These are phyloP conservation scores for Stylosanthes scabra DNA, from an alignment of 331 rosid genomes.

Conservation along the genomic window DNA sequence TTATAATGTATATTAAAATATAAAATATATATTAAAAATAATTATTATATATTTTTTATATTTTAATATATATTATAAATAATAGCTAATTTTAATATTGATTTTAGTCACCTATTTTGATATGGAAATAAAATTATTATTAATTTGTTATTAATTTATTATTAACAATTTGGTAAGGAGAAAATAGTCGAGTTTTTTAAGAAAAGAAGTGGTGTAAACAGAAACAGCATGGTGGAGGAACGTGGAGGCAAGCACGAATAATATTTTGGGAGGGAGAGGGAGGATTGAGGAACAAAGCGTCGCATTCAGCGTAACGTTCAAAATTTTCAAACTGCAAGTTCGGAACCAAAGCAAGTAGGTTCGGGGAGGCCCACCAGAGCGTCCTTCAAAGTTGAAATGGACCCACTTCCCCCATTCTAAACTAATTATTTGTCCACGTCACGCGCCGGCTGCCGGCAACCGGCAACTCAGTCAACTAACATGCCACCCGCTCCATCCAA, in stretches of 20 bases:
- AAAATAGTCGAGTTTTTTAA: too few relatives aligned
- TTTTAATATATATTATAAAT: too few relatives aligned
- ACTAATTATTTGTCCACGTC: slow-evolving; percentile 36
- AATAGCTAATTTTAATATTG: too few relatives aligned
- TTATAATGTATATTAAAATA: too few relatives aligned
- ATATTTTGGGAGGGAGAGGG: neutral
- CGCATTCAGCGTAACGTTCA: slow-evolving; percentile 59
- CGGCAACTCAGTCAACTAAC: slow-evolving; percentile 13
- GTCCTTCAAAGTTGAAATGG: slow-evolving; percentile 34
- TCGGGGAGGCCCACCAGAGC: slow-evolving; percentile 62
- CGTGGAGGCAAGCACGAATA: neutral
- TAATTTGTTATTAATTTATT: too few relatives aligned
- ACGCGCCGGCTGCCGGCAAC: slow-evolving; percentile 3
- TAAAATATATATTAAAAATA: too few relatives aligned
- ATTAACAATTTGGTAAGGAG: neutral
- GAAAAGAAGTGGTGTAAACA: too few relatives aligned
- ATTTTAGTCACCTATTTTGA: too few relatives aligned
- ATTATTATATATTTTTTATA: too few relatives aligned
- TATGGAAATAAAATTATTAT: too few relatives aligned
- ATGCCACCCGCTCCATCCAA: slow-evolving; percentile 20
- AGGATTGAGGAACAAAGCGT: neutral
- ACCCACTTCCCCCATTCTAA: slow-evolving; percentile 41
- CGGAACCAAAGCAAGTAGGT: slow-evolving; percentile 55
- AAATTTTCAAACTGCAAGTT: slow-evolving; percentile 61
- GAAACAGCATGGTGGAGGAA: too few relatives aligned